Evolutionary conservation across 1,139 yeast species (phyloP), one percentile per base, ranked within the genome.

Genomic region (Scheffersomyces cryptocercus): DNA sequence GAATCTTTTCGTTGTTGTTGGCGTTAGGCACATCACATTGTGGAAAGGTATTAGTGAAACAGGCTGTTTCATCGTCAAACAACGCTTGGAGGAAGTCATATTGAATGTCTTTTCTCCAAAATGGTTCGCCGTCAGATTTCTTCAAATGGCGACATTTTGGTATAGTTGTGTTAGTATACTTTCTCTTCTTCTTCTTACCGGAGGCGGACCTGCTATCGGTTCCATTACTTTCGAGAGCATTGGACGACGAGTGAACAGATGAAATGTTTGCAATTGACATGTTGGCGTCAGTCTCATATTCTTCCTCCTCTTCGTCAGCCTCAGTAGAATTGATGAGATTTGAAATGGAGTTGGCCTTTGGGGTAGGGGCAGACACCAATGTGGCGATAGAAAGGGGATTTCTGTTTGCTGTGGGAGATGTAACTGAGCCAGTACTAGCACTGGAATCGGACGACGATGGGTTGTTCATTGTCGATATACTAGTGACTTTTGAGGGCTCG

Each of bases 41-140:
- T 4, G 70, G 63, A 46, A 75, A 77, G 13, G 62, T 73, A 57
- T 88, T 88, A 14, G 85, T 82, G 65, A 93, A 93, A 5, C 87
- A 89, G 37, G 76, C 68, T 33, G 76, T 67, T 20, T 76, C 70
- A 58, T 90, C 85, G 54, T 78, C 75, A 56, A 93, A 86, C 14
- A 93, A 64, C 26, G 73, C 70, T 39, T 74, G 71, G 44, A 93
- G 68, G 54, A 91, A 88, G 53, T 86, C 93, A 61, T 84, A 88
- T 61, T 91, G 97, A 45, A 93, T 85, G 57, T 93, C 98, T 47
- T 71, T 79, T 40, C 98, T 75, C 86, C 95, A 87, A 49, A 91
- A 82, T 13, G 96, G 96, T 55, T 88, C 96, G 4, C 98, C 97
- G 58, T 93, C 98, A 13, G 82, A 76, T 59, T 91, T 91, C 63